Evolutionary conservation across 208 protist species (phyloP).

Genomic region (Crithidia thermophila): DNA sequence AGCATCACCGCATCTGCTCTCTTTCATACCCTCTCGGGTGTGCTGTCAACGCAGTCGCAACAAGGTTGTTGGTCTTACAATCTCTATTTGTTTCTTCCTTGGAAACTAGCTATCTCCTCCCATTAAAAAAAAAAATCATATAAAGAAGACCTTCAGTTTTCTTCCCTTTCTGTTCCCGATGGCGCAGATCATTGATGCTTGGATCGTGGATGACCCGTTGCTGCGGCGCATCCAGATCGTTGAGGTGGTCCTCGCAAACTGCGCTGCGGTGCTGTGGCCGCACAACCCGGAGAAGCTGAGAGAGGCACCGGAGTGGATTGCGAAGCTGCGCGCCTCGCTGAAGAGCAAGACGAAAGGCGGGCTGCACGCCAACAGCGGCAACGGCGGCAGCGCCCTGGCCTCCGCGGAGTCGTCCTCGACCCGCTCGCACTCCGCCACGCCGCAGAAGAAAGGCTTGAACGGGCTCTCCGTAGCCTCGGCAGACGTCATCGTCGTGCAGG

Average conservation of each 20-base stretch:
- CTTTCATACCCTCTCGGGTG: no score
- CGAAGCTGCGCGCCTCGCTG: slow-evolving; percentile 37
- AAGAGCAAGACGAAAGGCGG: slow-evolving; percentile 16
- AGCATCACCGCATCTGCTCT: no score
- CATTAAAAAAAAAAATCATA: no score
- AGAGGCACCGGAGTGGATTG: slow-evolving; percentile 33
- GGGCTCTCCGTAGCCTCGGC: slow-evolving; percentile 41
- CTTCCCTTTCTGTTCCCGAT: no score
- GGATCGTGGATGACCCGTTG: slow-evolving; percentile 62
- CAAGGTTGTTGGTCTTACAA: no score
- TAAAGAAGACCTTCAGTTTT: no score
- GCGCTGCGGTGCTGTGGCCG: slow-evolving; percentile 54
- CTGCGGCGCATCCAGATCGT: slow-evolving; percentile 55
- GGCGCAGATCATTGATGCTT: slow-evolving; percentile 33
- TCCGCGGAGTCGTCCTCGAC: slow-evolving; percentile 7
- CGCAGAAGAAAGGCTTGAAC: slow-evolving; percentile 37
- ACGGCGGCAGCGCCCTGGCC: not conserved
- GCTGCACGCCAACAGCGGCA: not conserved
- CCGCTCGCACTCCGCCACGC: slow-evolving; percentile 6
- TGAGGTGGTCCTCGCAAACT: slow-evolving; percentile 59
- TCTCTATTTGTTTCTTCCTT: no score
- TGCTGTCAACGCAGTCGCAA: no score
- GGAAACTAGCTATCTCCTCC: no score
- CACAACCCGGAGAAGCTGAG: slow-evolving; percentile 35
- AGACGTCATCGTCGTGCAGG: slow-evolving; percentile 38